Evolutionary conservation across 163 green algal genomes (phyloP).

Genomic region (Chloromonas sp.): DNA sequence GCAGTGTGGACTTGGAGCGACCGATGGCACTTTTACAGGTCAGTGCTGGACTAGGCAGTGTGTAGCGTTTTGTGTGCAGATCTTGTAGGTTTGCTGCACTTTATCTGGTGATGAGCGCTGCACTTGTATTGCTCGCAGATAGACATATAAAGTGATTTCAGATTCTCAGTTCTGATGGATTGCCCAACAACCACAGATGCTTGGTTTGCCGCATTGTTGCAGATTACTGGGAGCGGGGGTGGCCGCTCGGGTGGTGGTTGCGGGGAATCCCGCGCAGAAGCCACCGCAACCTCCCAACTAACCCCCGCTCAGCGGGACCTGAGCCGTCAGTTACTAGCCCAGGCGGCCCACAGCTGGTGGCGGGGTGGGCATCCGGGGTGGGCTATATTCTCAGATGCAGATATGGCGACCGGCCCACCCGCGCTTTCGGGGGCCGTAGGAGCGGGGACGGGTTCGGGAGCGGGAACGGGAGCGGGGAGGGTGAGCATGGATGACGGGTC

Average conservation of each 20-base stretch:
- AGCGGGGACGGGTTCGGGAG: background rate
- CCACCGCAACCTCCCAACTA: conserved; percentile 64
- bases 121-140: too few species aligned
- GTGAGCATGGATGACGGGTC: background rate
- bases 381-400: conserved; percentile 70
- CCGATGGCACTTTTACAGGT: conserved; percentile 46
- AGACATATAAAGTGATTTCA: too few species aligned
- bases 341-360: conserved; percentile 72
- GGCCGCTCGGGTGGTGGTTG: conserved; percentile 33
- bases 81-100: too few species aligned
- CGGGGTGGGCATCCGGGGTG: conserved; percentile 68
- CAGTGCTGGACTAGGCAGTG: background rate
- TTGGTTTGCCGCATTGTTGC: too few species aligned
- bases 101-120: too few species aligned
- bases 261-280: conserved; percentile 50
- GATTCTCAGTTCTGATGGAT: too few species aligned
- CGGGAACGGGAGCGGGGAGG: background rate
- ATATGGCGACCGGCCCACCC: conserved; percentile 44
- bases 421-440: conserved; percentile 31
- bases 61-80: too few species aligned
- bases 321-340: conserved; percentile 67
- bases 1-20: conserved; percentile 71
- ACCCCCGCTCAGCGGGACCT: conserved; percentile 67
- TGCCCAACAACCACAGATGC: too few species aligned
- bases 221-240: background rate